Conservation (phyloP, 2,329 filamentous ascomycete genomes). For the Botrytis galanthina region DNA sequence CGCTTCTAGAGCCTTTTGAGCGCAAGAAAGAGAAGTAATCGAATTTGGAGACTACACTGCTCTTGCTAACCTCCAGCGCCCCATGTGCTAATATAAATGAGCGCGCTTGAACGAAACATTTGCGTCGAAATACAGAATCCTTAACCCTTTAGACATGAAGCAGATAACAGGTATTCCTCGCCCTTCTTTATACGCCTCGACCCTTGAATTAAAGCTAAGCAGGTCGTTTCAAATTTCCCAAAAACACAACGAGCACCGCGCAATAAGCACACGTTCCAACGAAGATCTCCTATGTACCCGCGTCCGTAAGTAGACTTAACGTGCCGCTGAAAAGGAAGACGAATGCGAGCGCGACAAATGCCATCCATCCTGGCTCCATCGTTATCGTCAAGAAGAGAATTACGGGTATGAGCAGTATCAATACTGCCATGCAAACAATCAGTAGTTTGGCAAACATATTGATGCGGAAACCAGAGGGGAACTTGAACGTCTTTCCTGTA, state of each 20-base stretch:
- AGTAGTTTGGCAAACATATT: background rate
- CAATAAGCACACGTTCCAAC: background rate
- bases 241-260: background rate
- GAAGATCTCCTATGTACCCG: background rate
- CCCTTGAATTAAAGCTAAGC: background rate
- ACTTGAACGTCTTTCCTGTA: background rate
- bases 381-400: background rate
- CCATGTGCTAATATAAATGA: background rate
- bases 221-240: background rate
- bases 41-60: background rate
- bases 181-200: background rate
- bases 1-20: background rate
- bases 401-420: background rate
- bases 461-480: background rate
- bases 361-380: background rate
- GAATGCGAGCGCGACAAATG: background rate
- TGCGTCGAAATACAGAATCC: background rate
- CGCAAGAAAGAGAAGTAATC: background rate
- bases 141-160: background rate
- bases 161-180: background rate
- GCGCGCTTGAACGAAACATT: background rate
- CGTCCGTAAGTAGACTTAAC: background rate
- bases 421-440: background rate
- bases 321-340: background rate
- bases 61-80: background rate